phyloP scores from a whole-genome alignment of 2,329 filamentous ascomycete species.

The Fusarium nelsonii region DNA sequence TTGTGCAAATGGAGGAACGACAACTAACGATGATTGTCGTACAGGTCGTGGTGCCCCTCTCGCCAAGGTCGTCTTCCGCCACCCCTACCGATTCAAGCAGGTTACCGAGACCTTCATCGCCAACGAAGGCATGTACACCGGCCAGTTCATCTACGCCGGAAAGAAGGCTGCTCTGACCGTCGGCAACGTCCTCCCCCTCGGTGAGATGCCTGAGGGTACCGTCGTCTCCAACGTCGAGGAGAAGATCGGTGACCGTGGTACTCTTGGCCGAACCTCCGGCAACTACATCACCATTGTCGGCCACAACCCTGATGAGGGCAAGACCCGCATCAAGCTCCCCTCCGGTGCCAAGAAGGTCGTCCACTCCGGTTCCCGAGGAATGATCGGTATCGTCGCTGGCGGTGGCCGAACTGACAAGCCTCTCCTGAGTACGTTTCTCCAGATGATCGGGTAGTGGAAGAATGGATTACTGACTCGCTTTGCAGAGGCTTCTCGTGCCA shows the following conservation, averaged over 20 bases:
- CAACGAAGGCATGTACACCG: constrained; percentile 99
- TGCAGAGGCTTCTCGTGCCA: constrained; percentile 96
- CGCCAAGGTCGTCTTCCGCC: constrained; percentile 95
- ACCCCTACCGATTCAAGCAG: constrained; percentile 98
- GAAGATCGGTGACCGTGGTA: constrained; percentile 97
- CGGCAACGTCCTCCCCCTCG: constrained; percentile 96
- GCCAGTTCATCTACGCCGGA: constrained; percentile 99
- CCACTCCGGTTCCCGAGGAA: constrained; percentile 90
- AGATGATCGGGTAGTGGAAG: background rate
- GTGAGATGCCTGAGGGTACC: constrained; percentile 97
- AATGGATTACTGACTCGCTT: constrained; percentile 55
- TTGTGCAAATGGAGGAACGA: constrained; percentile 31
- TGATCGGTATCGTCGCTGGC: constrained; percentile 99
- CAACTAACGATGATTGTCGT: constrained; percentile 46
- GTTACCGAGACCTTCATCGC: constrained; percentile 99
- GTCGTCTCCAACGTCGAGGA: constrained; percentile 99
- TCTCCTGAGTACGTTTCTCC: constrained; percentile 80
- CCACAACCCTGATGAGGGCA: constrained; percentile 98
- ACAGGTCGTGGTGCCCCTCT: constrained; percentile 89
- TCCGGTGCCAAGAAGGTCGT: constrained; percentile 99
- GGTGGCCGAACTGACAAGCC: constrained; percentile 99
- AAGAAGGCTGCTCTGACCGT: constrained; percentile 98
- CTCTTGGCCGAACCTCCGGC: constrained; percentile 95
- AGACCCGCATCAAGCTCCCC: constrained; percentile 99
- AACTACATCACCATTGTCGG: constrained; percentile 99